Evolutionary conservation across 495 filamentous ascomycete species (phyloP), one percentile per base, ranked within the genome.

Genomic region (Xylaria castorea): DNA sequence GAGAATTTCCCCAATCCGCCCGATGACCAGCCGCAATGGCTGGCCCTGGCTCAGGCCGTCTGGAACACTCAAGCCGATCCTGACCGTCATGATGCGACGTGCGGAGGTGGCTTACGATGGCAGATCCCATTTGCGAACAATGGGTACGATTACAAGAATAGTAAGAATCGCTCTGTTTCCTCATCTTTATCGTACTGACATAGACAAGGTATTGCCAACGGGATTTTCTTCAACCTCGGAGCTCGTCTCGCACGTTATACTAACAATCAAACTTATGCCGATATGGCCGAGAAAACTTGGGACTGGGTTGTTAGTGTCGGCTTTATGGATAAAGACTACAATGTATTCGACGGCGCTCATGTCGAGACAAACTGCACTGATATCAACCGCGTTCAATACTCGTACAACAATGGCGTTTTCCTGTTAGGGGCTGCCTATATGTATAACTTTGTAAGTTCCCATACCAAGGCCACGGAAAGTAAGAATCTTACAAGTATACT

Each of bases 121-220:
- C 93, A 95, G 80, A 91, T 95, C 27, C 91, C 91, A 68, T 87
- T 87, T 2, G 90, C 86, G 73, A 93, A 94, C 75, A 87, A 84
- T n/a, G 93, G 93, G 7, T 97, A 93, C 75, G 87, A 91, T 73
- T 95, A 96, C 83, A 95, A 95, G 81, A 97, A 95, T 80, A 88
- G 88, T 89, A 67, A 90, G 93, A 64, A 85, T 79, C 83, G 30
- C 12, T 22, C 0, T 14, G 1, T 30, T 32, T 12, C 9, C 3
- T 71, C 1, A 11, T 38, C 8, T 36, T 20, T 20, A 4, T 55
- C 30, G 14, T 32, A 42, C 71, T 80, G 72, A 79, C 42, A 16
- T 14, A 40, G 20, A 36, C n/a, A 73, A 80, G 79, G 77, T 9
- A 89, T 93, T 58, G 90, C 91, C 20, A 96, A 94, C 64, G 93